Percentiles rank a stretch among this genome's conserved stretches.
Evolutionary conservation across 164 flowering plant genomes (phyloP).

Genomic region (Vitis rupestris): DNA sequence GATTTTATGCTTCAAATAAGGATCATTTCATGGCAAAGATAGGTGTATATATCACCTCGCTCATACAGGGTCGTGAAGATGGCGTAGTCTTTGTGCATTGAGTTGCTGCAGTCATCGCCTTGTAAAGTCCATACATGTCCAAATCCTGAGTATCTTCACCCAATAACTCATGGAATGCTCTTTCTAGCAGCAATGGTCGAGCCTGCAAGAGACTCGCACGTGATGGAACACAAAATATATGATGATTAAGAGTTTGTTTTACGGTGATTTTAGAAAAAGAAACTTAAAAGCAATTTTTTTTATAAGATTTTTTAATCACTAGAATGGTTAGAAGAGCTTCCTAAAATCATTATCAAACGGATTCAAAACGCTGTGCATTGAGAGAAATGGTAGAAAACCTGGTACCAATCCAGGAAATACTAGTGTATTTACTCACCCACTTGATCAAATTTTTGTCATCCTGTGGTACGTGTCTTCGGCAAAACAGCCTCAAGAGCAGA

Average conservation of each 20-base stretch:
- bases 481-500: slow-evolving; percentile 38
- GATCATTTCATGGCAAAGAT: no score
- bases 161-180: slow-evolving; percentile 31
- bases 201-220: slow-evolving; percentile 21
- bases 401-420: no score
- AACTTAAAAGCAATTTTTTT: no score
- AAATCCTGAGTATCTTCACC: slow-evolving; percentile 24
- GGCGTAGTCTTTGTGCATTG: slow-evolving; percentile 27
- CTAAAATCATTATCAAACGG: no score
- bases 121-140: slow-evolving; percentile 33
- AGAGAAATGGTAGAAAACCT: no score
- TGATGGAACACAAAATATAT: not conserved
- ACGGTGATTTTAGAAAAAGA: no score
- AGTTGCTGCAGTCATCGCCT: slow-evolving; percentile 33
- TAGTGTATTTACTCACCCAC: slow-evolving; percentile 23
- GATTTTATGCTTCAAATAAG: no score
- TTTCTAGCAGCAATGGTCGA: slow-evolving; percentile 20
- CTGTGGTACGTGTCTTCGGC: slow-evolving; percentile 22
- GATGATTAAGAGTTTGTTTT: no score
- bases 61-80: slow-evolving; percentile 23
- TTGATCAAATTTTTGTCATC: slow-evolving; percentile 25
- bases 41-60: slow-evolving; percentile 14
- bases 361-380: no score
- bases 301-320: no score
- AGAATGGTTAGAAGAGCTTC: no score